Evolutionary conservation across 371 early-diverging fungal species (phyloP), one percentile per base, ranked within the genome.

Genomic region (Saksenaea oblongispora): DNA sequence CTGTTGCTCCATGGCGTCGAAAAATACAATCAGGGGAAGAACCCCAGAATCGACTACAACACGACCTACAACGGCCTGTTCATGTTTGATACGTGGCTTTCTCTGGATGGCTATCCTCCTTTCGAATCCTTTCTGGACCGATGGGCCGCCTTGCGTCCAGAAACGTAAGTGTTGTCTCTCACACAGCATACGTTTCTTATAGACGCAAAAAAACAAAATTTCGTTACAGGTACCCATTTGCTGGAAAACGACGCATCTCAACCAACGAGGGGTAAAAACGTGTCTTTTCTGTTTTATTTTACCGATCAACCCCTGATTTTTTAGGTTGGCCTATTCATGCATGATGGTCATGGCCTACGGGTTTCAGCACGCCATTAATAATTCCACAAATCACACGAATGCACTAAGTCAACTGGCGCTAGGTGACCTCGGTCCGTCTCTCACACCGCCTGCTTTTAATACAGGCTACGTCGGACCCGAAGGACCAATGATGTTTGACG

Each of bases 271-370:
- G 84, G 84, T 86, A 83, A 71, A 51, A 71, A 51, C 39, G 35
- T 26, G 39, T 58, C 11, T 56, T 57, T 14, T 22, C 13, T n/a
- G 8, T 39, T 17, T 22, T 22, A 18, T 11, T 0, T 44, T 53
- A 26, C 26, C 34, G 34, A 22, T 59, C 47, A 39, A 15, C 27
- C 5, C 28, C 31, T 1, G 27, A 17, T 56, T 27, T 61, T n/a
- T 51, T 66, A 80, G 81, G 0, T 60, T 81, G 31, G 82, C 82
- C 0, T 81, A 81, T 62, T 81, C 86, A 26, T 86, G 86, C 59
- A 84, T 86, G 85, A 84, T 84, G 84, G 70, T 78, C 8, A 82
- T 86, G 83, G 87, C 85, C 8, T 58, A 72, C 42, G 85, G 81
- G 3, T 82, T 78, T 56, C 65, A 71, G 18, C 62, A 66, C 37